phyloP scores from a whole-genome alignment of 2,329 filamentous ascomycete genomes.

The Pseudofabraea citricarpa region DNA sequence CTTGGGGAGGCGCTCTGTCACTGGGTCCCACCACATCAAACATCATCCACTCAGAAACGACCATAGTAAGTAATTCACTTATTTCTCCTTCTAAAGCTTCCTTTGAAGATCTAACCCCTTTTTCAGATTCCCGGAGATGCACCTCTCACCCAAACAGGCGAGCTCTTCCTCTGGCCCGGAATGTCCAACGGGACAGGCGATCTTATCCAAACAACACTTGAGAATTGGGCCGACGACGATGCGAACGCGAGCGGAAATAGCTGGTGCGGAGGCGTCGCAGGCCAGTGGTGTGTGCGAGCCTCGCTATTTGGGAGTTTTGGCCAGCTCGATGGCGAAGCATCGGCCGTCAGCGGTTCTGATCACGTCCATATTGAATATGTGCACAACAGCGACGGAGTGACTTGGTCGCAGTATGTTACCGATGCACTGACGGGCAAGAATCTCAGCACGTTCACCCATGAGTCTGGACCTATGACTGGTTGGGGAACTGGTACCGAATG shows the following conservation, averaged over 20 bases:
- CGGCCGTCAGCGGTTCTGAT: conserved; percentile 21
- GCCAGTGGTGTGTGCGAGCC: conserved; percentile 37
- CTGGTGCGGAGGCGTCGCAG: conserved; percentile 34
- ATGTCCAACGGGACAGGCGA: conserved; percentile 41
- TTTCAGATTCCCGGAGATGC: conserved; percentile 30
- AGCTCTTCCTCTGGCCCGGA: conserved; percentile 38
- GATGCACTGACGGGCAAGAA: conserved; percentile 29
- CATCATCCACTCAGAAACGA: conserved; percentile 35
- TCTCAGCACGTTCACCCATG: conserved; percentile 30
- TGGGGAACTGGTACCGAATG: conserved; percentile 38
- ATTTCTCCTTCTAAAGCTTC: too few species aligned
- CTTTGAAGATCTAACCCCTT: background rate
- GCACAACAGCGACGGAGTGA: conserved; percentile 14
- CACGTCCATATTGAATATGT: conserved; percentile 27
- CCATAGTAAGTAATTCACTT: conserved; percentile 22
- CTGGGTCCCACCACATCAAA: conserved; percentile 32
- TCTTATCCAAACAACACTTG: conserved; percentile 36
- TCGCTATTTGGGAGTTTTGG: conserved; percentile 36
- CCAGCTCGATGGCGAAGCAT: conserved; percentile 28
- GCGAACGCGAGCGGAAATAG: conserved; percentile 20
- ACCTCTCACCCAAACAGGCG: conserved; percentile 31
- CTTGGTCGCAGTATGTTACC: conserved; percentile 27
- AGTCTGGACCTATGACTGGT: conserved; percentile 34
- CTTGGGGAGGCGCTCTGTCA: conserved; percentile 33
- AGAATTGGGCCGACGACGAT: conserved; percentile 30